Base-by-base conservation (phyloP, 306 rosid species). In the Trifolium repens region DNA sequence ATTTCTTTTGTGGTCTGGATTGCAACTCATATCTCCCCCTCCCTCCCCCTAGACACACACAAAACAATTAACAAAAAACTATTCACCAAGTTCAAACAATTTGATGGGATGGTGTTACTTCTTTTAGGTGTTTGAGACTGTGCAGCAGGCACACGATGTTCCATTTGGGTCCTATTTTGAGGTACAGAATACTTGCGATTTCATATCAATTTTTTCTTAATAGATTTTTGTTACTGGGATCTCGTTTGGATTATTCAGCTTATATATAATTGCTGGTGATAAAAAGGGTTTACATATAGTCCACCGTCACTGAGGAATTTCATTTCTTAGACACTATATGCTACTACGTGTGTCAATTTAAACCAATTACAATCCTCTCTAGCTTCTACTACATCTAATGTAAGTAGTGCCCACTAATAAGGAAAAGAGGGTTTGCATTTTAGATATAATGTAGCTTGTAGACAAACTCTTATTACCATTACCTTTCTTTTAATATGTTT, bases 101-200 rank as follows among this genome's bases (percentile, higher is more conserved):
- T 54, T 73, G 27, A 46, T 62, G 66, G 55, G 72, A 59, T 54
- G 32, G 64, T 80, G 60, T 69, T 81, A 52, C 44, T 63, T 78
- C 44, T 76, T 77, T 58, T 80, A 94, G 98, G 96, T 91, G 79
- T 91, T 91, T 77, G 98, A 94, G 83, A 91, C 94, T 11, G 97
- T 94, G 66, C 98, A 91, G 78, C 94, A 91, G 67, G 98, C 98
- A n/a, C 98, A 90, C 77, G 98, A 94, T 84, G 98, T 94, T 75
- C 98, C 98, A 63, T 91, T 91, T 77, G 98, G 97, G 71, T 88
- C 97, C 32, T 86, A 83, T 81, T 94, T 94, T 79, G 98, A 94
- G 98, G 98, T 94, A 83, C 50, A 70, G 5, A 47, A 63, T 79
- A 50, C 66, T 59, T 78, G 32, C 19, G 24, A 61, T 61, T 64